These are phyloP conservation scores for Fusarium keratoplasticum DNA, from an alignment of 2,329 filamentous ascomycete species.

Conservation along the genomic window DNA sequence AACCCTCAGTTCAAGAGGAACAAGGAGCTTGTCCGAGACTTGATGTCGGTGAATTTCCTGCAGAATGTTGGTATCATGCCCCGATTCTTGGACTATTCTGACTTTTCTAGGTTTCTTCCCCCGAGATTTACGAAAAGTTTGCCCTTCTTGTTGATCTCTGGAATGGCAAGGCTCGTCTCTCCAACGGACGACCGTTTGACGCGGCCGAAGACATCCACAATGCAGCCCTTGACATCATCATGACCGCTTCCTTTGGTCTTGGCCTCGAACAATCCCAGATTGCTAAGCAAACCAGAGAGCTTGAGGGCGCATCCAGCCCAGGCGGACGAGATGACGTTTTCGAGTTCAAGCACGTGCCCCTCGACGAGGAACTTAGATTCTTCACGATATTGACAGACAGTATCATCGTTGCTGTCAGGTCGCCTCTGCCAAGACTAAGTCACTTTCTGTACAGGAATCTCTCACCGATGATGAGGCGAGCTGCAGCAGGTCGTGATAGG, in stretches of 20 bases:
- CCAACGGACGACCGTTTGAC: slow-evolving; percentile 46
- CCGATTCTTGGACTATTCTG: background rate
- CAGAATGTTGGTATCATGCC: slow-evolving; percentile 8
- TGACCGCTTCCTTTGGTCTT: slow-evolving; percentile 45
- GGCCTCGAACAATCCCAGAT: slow-evolving; percentile 13
- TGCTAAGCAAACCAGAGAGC: slow-evolving; percentile 7
- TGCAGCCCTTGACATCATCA: slow-evolving; percentile 47
- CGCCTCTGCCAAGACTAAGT: slow-evolving; percentile 6
- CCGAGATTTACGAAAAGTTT: slow-evolving; percentile 46
- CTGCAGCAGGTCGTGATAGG: background rate
- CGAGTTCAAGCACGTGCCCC: slow-evolving; percentile 16
- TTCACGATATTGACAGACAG: slow-evolving; percentile 25
- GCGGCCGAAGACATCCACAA: slow-evolving; percentile 46
- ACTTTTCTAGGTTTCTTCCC: slow-evolving; percentile 43
- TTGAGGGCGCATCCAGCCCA: background rate
- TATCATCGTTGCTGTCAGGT: slow-evolving; percentile 6
- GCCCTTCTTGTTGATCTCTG: slow-evolving; percentile 47
- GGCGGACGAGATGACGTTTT: slow-evolving; percentile 20
- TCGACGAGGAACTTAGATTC: slow-evolving; percentile 12
- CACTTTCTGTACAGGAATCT: slow-evolving; percentile 33
- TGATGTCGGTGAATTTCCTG: slow-evolving; percentile 30
- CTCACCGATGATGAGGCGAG: slow-evolving; percentile 9
- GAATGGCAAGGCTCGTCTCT: slow-evolving; percentile 42
- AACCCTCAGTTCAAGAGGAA: slow-evolving; percentile 36
- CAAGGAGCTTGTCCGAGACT: slow-evolving; percentile 32